These are phyloP conservation scores for Dactylellina leptospora DNA, from an alignment of 2,329 filamentous ascomycete species.

Conservation along the genomic window DNA sequence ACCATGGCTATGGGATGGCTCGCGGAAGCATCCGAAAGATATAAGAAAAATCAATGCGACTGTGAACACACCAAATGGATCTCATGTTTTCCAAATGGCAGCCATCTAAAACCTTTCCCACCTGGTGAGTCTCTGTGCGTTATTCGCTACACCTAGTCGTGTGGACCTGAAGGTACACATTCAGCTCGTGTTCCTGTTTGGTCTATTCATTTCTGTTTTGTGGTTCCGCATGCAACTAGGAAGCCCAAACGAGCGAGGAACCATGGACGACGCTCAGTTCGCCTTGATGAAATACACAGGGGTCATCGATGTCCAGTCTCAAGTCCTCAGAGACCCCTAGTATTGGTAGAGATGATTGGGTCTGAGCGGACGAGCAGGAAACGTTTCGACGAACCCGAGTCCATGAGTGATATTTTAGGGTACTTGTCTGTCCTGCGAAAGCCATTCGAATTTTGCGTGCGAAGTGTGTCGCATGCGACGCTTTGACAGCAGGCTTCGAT, in stretches of 20 bases:
- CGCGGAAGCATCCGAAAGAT: constrained; percentile 29
- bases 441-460: too few relatives aligned
- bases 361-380: constrained; percentile 22
- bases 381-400: constrained; percentile 1
- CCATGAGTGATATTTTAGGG: constrained; percentile 8
- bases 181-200: constrained; percentile 28
- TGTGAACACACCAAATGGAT: constrained; percentile 3
- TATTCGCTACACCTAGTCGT: constrained; percentile 7
- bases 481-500: constrained; percentile 31
- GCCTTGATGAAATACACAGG: constrained; percentile 32
- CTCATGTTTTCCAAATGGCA: not conserved
- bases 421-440: too few relatives aligned
- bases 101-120: too few relatives aligned
- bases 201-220: constrained; percentile 9
- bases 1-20: constrained; percentile 20
- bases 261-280: constrained; percentile 24
- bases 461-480: too few relatives aligned
- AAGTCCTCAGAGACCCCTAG: constrained; percentile 5
- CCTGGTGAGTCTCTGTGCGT: constrained; percentile 23
- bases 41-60: constrained; percentile 16
- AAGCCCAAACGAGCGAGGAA: constrained; percentile 6
- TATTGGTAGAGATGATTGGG: constrained; percentile 37
- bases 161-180: not conserved
- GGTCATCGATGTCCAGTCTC: constrained; percentile 27
- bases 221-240: not conserved